Percentiles rank a stretch among this genome's conserved stretches.
These are phyloP conservation scores for Chlamydomonas applanata DNA, from an alignment of 139 green algal genomes.

Conservation along the genomic window DNA sequence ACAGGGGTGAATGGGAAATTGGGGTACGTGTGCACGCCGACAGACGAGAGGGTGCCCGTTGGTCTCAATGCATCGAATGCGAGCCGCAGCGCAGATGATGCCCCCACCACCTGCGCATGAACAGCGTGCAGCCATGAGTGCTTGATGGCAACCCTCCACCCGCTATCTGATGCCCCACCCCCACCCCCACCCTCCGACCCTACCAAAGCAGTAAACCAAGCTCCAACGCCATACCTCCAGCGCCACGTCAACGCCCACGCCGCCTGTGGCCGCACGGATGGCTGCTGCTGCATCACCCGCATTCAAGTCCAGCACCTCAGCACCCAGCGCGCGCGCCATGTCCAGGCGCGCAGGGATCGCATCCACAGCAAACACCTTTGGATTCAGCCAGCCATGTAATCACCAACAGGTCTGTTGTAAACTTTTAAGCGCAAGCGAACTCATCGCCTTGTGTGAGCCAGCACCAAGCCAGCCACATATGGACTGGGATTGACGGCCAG, in stretches of 20 bases:
- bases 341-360: slow-evolving; percentile 54
- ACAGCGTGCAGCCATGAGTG: too few species aligned
- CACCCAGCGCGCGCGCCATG: slow-evolving; percentile 47
- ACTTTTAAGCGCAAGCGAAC: too few species aligned
- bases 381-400: too few species aligned
- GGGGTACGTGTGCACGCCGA: slow-evolving; percentile 44
- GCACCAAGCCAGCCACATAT: too few species aligned
- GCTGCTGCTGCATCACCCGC: slow-evolving; percentile 8
- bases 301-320: slow-evolving; percentile 24
- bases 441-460: too few species aligned
- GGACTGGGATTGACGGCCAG: too few species aligned
- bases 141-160: too few species aligned
- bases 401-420: too few species aligned
- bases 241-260: slow-evolving; percentile 52
- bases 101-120: slow-evolving; percentile 37
- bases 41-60: slow-evolving; percentile 30
- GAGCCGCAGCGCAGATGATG: slow-evolving; percentile 35
- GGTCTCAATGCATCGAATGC: slow-evolving; percentile 9
- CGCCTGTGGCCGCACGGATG: slow-evolving; percentile 39
- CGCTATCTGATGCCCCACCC: too few species aligned
- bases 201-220: too few species aligned
- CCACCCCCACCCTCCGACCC: too few species aligned
- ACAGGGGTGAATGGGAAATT: slow-evolving; percentile 48
- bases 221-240: slow-evolving; percentile 63
- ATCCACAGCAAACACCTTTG: slow-evolving; percentile 57